Base-by-base conservation (phyloP, 106 monocot genomes). In the Apostasia ramifera region DNA sequence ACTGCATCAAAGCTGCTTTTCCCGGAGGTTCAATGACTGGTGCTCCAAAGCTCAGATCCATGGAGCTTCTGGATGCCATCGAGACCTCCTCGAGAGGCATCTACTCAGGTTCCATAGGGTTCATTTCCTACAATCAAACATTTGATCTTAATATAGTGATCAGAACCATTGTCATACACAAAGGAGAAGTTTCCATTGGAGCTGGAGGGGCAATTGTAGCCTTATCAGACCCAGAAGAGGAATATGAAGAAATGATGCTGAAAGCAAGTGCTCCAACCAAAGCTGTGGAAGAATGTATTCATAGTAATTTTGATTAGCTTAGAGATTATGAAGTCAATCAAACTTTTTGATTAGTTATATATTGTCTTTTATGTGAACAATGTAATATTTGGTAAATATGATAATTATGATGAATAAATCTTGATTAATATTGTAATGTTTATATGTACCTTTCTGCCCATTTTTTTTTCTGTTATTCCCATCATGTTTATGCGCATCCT, bases 11-110 rank as follows among this genome's bases (percentile, higher is more conserved):
- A 73, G 92, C 92, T 63, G 92, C 92, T 43, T 97, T 97, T 70
- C 97, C 92, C 7, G 97, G 92, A 47, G 89, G 97, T 26, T 92
- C 97, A 5, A 97, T 97, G 97, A 92, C 97, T 15, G 97, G 97
- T 44, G 95, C 95, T 57, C 95, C 95, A 44, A 97, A 97, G 76
- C 67, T 97, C 45, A 77, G 95, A 73, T 97, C 97, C 40, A 87
- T 97, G 89, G 85, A 97, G 71, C 77, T 97, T 66, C 92, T 92
- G 11, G 92, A 97, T 74, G 84, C 84, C 40, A 51, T 97, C 44
- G 97, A 97, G 60, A 82, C 59, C 73, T 80, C 80, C 55, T 78
- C 89, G 0, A 92, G 92, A 65, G 97, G 92, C 8, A 15, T 97
- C 2, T 97, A 97, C 63, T 97, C 97, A 3, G 97, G 97, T n/a